Evolutionary conservation across 208 protist genomes (phyloP), one percentile per base, ranked within the genome.

Genomic region (Wallacemonas sp.): DNA sequence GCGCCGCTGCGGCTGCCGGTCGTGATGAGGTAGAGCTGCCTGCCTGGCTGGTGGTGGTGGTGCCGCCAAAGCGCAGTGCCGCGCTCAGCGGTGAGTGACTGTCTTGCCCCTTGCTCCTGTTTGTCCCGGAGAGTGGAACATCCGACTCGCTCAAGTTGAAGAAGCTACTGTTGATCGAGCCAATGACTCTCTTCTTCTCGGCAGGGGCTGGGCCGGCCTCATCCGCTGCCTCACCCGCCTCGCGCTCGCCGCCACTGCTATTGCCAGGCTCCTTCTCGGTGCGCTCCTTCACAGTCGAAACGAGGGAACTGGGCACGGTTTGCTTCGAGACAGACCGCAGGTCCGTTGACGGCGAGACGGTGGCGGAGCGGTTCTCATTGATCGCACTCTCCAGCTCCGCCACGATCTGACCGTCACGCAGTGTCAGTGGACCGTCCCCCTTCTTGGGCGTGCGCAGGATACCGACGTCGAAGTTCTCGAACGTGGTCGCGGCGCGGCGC

Each of bases 141-240:
- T 58, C 52, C 5, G 52, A 58, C 16, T 6, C 52, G 32, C 32
- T 39, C 11, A 38, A 9, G 14, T 39, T 16, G 52, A 39, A 58
- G 52, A 58, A 58, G 52, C n/a, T 39, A 30, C 52, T 58, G 52
- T 39, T 58, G 32, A 58, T 58, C 11, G 52, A 58, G 52, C 52
- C 52, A 39, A 58, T 58, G 5, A 58, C 52, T 24, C 38, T 58
- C 30, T 39, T 34, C n/a, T 9, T 30, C 52, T 58, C 2, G 12
- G 52, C 8, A 14, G 52, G 21, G 9, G 30, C 4, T 17, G 24
- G 2, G 52, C 23, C 30, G 24, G 19, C n/a, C 11, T 6, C 47
- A 17, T 55, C 26, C 26, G 8, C 41, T 5, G 19, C 47, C 9
- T 55, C 47, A n/a, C 3, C n/a, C n/a, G n/a, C n/a, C n/a, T n/a